These are phyloP conservation scores for Phaseolus lunatus DNA, from an alignment of 306 rosid species.

Conservation along the genomic window DNA sequence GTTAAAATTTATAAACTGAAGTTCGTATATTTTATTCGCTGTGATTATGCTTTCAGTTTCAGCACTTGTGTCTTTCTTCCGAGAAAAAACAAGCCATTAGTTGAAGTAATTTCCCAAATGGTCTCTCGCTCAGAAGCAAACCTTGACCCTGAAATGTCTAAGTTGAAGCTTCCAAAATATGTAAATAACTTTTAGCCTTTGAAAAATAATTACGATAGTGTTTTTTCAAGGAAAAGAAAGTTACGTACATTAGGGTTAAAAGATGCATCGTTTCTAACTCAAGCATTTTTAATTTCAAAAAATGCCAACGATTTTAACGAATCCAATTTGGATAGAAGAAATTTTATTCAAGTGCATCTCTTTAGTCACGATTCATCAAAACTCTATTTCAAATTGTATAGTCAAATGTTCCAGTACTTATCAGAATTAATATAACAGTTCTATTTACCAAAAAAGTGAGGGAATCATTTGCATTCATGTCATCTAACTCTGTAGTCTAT, in stretches of 20 bases:
- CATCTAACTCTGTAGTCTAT: background rate
- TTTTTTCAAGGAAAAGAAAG: background rate
- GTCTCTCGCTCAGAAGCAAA: background rate
- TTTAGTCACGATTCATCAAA: slow-evolving; percentile 6
- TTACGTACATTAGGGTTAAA: background rate
- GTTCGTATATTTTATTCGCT: background rate
- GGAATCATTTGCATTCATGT: slow-evolving; percentile 1
- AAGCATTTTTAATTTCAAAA: background rate
- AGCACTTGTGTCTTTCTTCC: slow-evolving; percentile 2
- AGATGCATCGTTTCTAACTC: background rate
- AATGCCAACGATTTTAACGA: background rate
- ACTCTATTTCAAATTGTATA: slow-evolving; percentile 4
- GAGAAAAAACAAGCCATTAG: background rate
- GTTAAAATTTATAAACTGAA: background rate
- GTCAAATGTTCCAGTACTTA: background rate
- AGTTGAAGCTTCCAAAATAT: background rate
- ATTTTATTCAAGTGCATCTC: background rate
- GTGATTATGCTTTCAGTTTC: background rate
- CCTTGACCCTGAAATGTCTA: background rate
- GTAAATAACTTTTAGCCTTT: slow-evolving; percentile 11
- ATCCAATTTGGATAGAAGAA: background rate
- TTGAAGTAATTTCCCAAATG: slow-evolving; percentile 3
- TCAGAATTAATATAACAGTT: background rate
- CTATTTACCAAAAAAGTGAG: background rate
- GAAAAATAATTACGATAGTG: background rate